Base-by-base conservation (phyloP, 176 grass and related monocot species). In the Triticum monococcum region DNA sequence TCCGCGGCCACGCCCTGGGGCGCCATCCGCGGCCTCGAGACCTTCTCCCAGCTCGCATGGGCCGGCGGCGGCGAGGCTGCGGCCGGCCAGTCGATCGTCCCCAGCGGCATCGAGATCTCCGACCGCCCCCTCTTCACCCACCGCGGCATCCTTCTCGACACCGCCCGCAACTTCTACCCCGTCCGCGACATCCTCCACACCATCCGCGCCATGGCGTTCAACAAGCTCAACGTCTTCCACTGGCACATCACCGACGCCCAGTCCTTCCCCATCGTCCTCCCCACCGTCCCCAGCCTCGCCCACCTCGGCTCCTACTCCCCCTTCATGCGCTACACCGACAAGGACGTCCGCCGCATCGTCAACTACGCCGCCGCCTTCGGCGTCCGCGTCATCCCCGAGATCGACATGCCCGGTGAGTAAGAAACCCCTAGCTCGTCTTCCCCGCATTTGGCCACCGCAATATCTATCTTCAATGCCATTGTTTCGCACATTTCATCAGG, bases 161-260 rank as follows among this genome's bases (percentile, higher is more conserved):
- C 96, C 59, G 80, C 93, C 5, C 86, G 93, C 60, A 98, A 92
- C 14, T 98, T 79, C 90, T 96, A 94, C 82, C 82, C 92, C 14
- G 90, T 98, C 4, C 56, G 65, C 7, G 93, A 93, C 67, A 91
- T 98, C 85, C 69, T 98, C 11, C 89, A 81, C 65, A 94, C 93
- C 72, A 75, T 98, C 71, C 88, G 92, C 38, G 96, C 93, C 78
- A 96, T 98, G 93, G 93, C 86, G 24, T 82, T 89, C 87, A 96
- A 96, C 87, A 96, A 98, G 94, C 90, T 98, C 84, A 98, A 98
- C 48, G 90, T 98, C 71, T 94, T 96, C 86, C 93, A 98, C 46
- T 94, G 90, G 96, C 92, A 94, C 82, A 85, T 98, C 90, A 92
- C 96, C 9, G 96, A 98, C 73, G 84, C 96, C 6, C 96, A 98